Evolutionary conservation across 179 eudicot species (phyloP).

Genomic region (Beta lomatogona): DNA sequence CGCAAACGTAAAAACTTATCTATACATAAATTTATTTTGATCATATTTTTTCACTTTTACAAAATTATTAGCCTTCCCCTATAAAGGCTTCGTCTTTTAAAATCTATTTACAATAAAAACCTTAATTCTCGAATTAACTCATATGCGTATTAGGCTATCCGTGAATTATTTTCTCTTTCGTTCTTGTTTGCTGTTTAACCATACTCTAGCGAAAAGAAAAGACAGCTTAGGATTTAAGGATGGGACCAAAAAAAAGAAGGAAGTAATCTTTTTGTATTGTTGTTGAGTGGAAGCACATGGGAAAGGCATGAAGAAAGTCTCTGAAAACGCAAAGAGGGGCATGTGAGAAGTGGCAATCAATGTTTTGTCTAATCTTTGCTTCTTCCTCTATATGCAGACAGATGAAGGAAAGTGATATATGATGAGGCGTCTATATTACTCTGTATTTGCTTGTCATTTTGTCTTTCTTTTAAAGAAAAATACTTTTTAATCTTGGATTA

Average conservation of each 20-base stretch:
- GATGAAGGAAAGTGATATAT: constrained; percentile 28
- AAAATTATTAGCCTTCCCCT: too few relatives aligned
- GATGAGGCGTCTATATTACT: neutral
- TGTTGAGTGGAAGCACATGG: constrained; percentile 36
- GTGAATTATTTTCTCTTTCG: too few relatives aligned
- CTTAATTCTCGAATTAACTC: too few relatives aligned
- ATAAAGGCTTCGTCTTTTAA: too few relatives aligned
- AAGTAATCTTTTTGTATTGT: constrained; percentile 15
- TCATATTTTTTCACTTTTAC: too few relatives aligned
- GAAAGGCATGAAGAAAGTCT: constrained; percentile 26
- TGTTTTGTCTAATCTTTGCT: constrained; percentile 17
- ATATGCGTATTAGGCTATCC: too few relatives aligned
- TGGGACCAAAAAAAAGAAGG: constrained; percentile 29
- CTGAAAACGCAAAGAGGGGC: constrained; percentile 24
- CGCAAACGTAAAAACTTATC: too few relatives aligned
- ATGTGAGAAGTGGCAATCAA: constrained; percentile 43
- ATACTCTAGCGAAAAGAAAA: neutral
- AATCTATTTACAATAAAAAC: too few relatives aligned
- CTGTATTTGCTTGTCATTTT: constrained; percentile 25
- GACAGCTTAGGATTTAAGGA: neutral
- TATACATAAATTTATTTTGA: too few relatives aligned
- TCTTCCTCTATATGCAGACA: constrained; percentile 18
- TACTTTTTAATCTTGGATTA: neutral
- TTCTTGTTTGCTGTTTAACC: too few relatives aligned
- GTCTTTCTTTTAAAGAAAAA: neutral